Evolutionary conservation across 371 early-diverging fungal genomes (phyloP).

Genomic region (Dipsacomyces acuminosporus): DNA sequence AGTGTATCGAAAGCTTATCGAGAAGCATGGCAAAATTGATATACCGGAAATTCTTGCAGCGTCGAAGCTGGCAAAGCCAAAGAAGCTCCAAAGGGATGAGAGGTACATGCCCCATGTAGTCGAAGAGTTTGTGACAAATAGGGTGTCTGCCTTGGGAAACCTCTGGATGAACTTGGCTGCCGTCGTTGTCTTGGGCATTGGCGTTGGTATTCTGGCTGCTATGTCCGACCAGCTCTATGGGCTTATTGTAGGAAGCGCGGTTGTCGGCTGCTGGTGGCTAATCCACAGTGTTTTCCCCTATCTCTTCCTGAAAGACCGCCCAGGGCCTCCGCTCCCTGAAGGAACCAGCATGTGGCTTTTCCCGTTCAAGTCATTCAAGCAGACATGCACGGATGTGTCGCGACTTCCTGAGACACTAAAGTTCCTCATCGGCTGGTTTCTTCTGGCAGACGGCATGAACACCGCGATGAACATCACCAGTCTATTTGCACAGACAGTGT

Average conservation of each 20-base stretch:
- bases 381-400: slow-evolving; percentile 3
- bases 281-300: slow-evolving; percentile 30
- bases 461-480: slow-evolving; percentile 48
- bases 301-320: slow-evolving; percentile 47
- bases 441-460: slow-evolving; percentile 44
- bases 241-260: slow-evolving; percentile 51
- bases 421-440: slow-evolving; percentile 47
- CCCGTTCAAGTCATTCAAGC: slow-evolving; percentile 33
- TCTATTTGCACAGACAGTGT: slow-evolving; percentile 51
- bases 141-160: slow-evolving; percentile 51
- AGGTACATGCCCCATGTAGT: neutral
- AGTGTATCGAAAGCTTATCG: neutral
- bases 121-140: slow-evolving; percentile 48
- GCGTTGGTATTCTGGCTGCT: slow-evolving; percentile 45
- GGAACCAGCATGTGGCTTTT: slow-evolving; percentile 49
- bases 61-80: slow-evolving; percentile 6
- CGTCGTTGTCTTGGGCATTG: slow-evolving; percentile 47
- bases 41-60: slow-evolving; percentile 19
- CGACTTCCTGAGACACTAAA: slow-evolving; percentile 35
- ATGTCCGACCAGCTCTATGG: slow-evolving; percentile 31
- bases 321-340: slow-evolving; percentile 55
- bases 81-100: neutral
- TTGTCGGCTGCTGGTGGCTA: slow-evolving; percentile 55
- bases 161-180: slow-evolving; percentile 47
- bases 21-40: slow-evolving; percentile 5